Percentiles rank a stretch among this genome's conserved stretches.
These are phyloP conservation scores for Sphaerobolus stellatus DNA, from an alignment of 1,284 basidiomycete genomes.

Conservation along the genomic window DNA sequence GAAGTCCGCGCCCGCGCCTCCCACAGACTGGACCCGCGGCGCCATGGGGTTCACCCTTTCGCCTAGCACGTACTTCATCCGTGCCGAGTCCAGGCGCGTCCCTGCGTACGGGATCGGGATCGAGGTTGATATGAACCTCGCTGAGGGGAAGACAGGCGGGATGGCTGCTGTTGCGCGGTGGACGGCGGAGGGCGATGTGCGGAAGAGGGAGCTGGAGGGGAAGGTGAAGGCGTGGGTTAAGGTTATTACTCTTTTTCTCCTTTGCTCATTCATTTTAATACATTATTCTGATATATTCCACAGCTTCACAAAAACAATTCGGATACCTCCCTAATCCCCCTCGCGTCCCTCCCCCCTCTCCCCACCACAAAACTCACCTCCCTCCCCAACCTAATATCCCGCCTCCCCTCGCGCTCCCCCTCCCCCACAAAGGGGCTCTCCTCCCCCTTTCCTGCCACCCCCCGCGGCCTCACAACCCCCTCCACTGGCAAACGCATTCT, in stretches of 20 bases:
- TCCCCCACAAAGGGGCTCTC: constrained; percentile 31
- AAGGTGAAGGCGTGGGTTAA: constrained; percentile 66
- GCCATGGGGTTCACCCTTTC: constrained; percentile 74
- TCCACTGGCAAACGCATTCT: constrained; percentile 16
- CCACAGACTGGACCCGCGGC: constrained; percentile 72
- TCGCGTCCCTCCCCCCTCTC: constrained; percentile 52
- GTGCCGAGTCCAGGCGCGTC: constrained; percentile 60
- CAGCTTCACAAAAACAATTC: constrained; percentile 59
- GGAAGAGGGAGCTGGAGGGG: constrained; percentile 53
- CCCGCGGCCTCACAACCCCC: constrained; percentile 24
- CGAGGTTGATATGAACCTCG: constrained; percentile 79
- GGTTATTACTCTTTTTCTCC: constrained; percentile 46
- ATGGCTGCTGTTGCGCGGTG: constrained; percentile 84
- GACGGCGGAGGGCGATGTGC: constrained; percentile 65
- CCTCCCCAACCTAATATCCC: too few relatives aligned
- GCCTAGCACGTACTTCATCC: constrained; percentile 67
- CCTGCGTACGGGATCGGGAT: constrained; percentile 81
- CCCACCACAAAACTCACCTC: constrained; percentile 50
- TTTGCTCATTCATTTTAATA: too few relatives aligned
- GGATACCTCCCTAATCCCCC: constrained; percentile 67
- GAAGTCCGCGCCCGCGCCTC: constrained; percentile 26
- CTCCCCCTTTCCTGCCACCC: too few relatives aligned
- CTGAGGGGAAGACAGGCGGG: constrained; percentile 71
- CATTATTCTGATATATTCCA: constrained; percentile 67
- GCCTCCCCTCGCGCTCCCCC: constrained; percentile 25